phyloP scores from a whole-genome alignment of 2,329 filamentous ascomycete genomes.

The Thermothelomyces thermophilus region DNA sequence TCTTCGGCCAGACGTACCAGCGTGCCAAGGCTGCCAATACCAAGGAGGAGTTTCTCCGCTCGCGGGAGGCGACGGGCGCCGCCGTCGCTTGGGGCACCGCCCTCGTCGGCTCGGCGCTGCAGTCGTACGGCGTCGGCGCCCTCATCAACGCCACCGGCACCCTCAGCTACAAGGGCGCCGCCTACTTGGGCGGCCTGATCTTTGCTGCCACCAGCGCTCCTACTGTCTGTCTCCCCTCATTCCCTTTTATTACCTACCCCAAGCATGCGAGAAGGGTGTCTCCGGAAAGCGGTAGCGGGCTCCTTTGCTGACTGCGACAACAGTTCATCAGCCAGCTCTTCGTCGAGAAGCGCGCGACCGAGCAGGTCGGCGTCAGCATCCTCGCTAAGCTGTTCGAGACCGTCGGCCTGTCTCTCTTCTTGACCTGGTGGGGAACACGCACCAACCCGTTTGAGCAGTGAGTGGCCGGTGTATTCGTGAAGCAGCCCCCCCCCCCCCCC shows the following conservation, averaged over 20 bases:
- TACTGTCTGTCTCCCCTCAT: conserved; percentile 60
- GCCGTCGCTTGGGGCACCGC: conserved; percentile 87
- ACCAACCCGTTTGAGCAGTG: conserved; percentile 83
- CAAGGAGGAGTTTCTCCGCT: conserved; percentile 93
- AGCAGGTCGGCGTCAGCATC: conserved; percentile 80
- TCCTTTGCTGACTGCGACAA: conserved; percentile 12
- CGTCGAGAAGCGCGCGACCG: conserved; percentile 84
- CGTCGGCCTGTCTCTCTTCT: conserved; percentile 80
- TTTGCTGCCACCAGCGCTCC: conserved; percentile 88
- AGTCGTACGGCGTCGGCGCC: conserved; percentile 84
- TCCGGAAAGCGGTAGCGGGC: not conserved
- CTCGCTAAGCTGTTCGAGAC: conserved; percentile 87
- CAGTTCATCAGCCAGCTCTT: conserved; percentile 83
- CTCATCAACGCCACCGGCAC: conserved; percentile 93
- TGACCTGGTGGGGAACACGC: conserved; percentile 96
- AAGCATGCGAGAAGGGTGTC: no score
- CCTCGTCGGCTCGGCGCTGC: conserved; percentile 78
- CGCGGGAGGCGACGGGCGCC: conserved; percentile 83
- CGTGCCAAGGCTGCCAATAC: conserved; percentile 85
- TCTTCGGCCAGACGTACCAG: conserved; percentile 94
- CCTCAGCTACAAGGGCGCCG: conserved; percentile 92
- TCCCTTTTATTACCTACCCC: no score
- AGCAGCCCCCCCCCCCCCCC: no score
- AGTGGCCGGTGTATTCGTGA: no score
- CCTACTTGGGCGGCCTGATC: conserved; percentile 84